phyloP scores from a whole-genome alignment of 1,284 basidiomycete species.

The Jaminaea rosea region DNA sequence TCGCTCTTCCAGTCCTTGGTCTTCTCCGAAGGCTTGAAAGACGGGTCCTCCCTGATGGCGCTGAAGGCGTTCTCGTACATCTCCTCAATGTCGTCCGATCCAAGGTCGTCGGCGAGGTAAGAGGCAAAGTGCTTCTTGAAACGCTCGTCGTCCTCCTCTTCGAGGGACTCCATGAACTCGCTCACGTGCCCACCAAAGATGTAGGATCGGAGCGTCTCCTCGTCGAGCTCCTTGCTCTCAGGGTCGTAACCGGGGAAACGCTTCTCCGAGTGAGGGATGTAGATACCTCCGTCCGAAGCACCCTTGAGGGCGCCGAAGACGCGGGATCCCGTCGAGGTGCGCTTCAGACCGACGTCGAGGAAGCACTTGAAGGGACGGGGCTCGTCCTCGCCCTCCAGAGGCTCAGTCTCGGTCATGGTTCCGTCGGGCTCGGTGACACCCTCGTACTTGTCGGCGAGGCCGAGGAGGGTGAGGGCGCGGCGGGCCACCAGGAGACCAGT shows the following conservation, averaged over 20 bases:
- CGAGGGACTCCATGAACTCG: slow-evolving; percentile 98
- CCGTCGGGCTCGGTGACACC: slow-evolving; percentile 90
- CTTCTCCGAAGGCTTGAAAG: slow-evolving; percentile 86
- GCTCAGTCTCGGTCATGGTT: slow-evolving; percentile 69
- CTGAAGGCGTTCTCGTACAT: slow-evolving; percentile 70
- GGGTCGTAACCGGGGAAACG: slow-evolving; percentile 97
- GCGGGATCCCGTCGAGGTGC: slow-evolving; percentile 95
- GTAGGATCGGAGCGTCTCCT: slow-evolving; percentile 92
- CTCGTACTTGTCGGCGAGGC: slow-evolving; percentile 96
- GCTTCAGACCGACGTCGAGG: slow-evolving; percentile 96
- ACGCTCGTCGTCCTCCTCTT: slow-evolving; percentile 99
- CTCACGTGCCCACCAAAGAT: slow-evolving; percentile 96
- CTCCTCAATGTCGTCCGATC: slow-evolving; percentile 95
- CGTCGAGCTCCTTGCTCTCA: slow-evolving; percentile 86
- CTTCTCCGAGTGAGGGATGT: slow-evolving; percentile 94
- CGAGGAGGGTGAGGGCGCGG: slow-evolving; percentile 87
- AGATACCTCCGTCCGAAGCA: slow-evolving; percentile 94
- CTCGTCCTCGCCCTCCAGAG: slow-evolving; percentile 73
- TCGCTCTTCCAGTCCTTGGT: slow-evolving; percentile 85
- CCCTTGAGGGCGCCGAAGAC: slow-evolving; percentile 99
- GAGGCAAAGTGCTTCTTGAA: slow-evolving; percentile 98
- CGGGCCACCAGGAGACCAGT: slow-evolving; percentile 93
- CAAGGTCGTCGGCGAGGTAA: slow-evolving; percentile 90
- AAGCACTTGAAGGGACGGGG: slow-evolving; percentile 97
- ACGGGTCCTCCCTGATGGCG: slow-evolving; percentile 89